Conservation (phyloP, 805 yeast genomes). For the Candida coquimbonensis region DNA sequence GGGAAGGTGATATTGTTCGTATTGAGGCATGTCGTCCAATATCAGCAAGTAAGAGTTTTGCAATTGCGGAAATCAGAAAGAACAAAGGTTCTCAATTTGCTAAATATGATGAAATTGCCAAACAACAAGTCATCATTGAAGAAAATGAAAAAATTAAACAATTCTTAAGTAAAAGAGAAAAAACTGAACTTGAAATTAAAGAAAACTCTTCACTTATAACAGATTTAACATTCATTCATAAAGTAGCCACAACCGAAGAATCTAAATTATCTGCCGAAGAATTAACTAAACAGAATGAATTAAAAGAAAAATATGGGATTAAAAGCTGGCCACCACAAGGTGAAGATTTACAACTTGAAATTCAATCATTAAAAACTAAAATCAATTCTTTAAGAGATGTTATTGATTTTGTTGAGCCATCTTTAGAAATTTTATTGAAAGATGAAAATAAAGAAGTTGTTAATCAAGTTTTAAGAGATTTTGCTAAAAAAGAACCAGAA, state of each 20-base stretch:
- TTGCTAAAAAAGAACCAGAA: constrained; percentile 34
- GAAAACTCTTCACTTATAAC: constrained; percentile 25
- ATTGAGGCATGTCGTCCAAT: constrained; percentile 85
- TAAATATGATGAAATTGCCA: constrained; percentile 67
- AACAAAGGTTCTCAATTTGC: constrained; percentile 92
- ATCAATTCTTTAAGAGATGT: constrained; percentile 23
- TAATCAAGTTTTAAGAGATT: constrained; percentile 27
- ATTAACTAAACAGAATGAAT: constrained; percentile 31
- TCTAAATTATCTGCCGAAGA: constrained; percentile 24
- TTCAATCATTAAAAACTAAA: constrained; percentile 24
- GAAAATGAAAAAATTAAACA: constrained; percentile 50
- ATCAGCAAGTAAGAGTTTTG: constrained; percentile 75
- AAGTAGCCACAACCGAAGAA: constrained; percentile 19
- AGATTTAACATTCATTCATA: constrained; percentile 25
- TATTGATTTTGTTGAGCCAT: constrained; percentile 30
- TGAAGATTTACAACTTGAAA: constrained; percentile 33
- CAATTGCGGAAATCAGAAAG: constrained; percentile 85
- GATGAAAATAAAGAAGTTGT: constrained; percentile 32
- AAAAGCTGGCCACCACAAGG: constrained; percentile 40
- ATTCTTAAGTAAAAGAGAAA: constrained; percentile 44
- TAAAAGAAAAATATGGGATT: constrained; percentile 40
- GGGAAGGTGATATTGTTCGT: constrained; percentile 93
- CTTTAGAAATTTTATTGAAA: constrained; percentile 29
- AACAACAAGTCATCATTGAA: constrained; percentile 56
- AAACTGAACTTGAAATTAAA: constrained; percentile 22